Percentiles rank a stretch among this genome's conserved stretches.
phyloP scores from a whole-genome alignment of 805 yeast species.

The Saccharomyces paradoxus region DNA sequence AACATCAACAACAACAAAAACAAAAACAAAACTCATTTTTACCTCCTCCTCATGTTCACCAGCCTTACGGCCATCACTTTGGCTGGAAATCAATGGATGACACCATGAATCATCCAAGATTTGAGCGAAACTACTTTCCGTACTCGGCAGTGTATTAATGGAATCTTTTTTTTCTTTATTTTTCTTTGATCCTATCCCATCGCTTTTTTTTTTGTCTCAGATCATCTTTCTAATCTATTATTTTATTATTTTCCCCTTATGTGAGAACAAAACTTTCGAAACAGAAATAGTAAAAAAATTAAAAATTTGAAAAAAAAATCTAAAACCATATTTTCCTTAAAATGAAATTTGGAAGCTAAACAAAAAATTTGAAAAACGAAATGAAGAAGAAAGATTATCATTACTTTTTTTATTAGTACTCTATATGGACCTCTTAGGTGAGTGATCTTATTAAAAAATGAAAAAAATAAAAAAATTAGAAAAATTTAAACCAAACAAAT shows the following conservation, averaged over 20 bases:
- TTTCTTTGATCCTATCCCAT: background rate
- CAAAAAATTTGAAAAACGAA: background rate
- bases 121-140: background rate
- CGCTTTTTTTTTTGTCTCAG: background rate
- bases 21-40: background rate
- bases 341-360: background rate
- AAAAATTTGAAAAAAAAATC: background rate
- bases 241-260: background rate
- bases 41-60: background rate
- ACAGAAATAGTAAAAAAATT: background rate
- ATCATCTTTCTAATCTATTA: background rate
- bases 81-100: constrained; percentile 1
- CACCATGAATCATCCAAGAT: background rate
- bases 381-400: background rate
- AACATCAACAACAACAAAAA: background rate
- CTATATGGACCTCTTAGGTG: constrained; percentile 7
- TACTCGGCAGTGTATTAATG: background rate
- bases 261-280: background rate
- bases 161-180: background rate
- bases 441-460: constrained; percentile 1
- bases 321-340: background rate
- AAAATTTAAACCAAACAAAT: background rate
- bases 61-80: background rate
- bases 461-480: background rate
- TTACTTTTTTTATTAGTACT: background rate